Evolutionary conservation across 2,329 filamentous ascomycete genomes (phyloP).

Genomic region (Aspergillus texensis): DNA sequence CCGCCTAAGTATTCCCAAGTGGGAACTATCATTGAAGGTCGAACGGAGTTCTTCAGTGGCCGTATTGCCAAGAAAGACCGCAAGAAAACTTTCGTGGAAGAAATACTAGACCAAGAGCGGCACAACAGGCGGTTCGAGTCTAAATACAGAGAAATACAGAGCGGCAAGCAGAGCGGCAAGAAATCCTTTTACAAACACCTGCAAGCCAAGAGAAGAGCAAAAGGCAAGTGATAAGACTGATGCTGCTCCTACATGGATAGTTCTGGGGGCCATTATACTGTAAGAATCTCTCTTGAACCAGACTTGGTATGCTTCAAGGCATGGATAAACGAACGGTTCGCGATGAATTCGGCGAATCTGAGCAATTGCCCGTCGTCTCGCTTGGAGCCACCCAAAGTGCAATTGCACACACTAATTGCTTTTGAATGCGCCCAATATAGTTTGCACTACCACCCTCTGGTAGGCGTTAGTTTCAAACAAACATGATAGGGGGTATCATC

Average conservation of each 20-base stretch:
- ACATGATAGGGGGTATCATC: not conserved
- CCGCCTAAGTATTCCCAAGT: slow-evolving; percentile 85
- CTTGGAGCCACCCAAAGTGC: not conserved
- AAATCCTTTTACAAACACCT: slow-evolving; percentile 86
- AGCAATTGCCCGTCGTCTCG: no score
- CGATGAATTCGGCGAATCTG: not conserved
- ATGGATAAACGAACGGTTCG: not conserved
- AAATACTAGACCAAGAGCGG: slow-evolving; percentile 71
- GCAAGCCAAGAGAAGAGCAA: slow-evolving; percentile 56
- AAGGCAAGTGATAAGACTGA: slow-evolving; percentile 2
- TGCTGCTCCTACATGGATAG: not conserved
- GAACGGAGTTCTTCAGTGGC: slow-evolving; percentile 81
- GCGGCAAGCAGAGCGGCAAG: slow-evolving; percentile 80
- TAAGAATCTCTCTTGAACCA: not conserved
- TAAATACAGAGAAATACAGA: slow-evolving; percentile 86
- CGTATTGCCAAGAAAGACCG: slow-evolving; percentile 84
- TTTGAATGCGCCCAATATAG: slow-evolving; percentile 34
- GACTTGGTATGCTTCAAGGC: not conserved
- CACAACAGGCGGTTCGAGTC: slow-evolving; percentile 73
- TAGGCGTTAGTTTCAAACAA: slow-evolving; percentile 22
- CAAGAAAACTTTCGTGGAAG: slow-evolving; percentile 83
- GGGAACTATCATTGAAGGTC: slow-evolving; percentile 83
- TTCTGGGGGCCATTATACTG: not conserved
- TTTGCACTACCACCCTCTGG: slow-evolving; percentile 41
- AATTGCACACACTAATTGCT: not conserved